phyloP scores from a whole-genome alignment of 2,329 filamentous ascomycete species.

The Ceratocystiopsis brevicomis region DNA sequence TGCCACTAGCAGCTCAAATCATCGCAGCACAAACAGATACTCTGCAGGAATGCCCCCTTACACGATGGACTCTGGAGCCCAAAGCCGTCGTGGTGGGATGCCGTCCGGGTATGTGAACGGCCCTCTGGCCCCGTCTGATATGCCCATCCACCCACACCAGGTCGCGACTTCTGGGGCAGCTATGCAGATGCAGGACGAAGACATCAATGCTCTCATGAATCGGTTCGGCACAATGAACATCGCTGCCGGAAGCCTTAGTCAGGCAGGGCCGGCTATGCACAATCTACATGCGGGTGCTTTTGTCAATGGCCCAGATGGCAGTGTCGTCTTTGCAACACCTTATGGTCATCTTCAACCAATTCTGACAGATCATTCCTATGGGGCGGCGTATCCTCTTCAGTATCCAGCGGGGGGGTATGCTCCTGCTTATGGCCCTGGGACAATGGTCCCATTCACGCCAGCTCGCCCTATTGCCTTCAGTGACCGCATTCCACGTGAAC shows the following conservation, averaged over 20 bases:
- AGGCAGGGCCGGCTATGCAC: slow-evolving; percentile 10
- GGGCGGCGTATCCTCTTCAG: slow-evolving; percentile 11
- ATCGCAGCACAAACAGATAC: neutral
- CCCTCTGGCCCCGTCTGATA: neutral
- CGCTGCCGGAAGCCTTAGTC: slow-evolving; percentile 9
- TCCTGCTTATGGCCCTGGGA: slow-evolving; percentile 12
- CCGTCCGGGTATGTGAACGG: slow-evolving; percentile 2
- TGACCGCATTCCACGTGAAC: slow-evolving; percentile 30
- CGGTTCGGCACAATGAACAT: slow-evolving; percentile 14
- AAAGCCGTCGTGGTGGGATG: slow-evolving; percentile 2
- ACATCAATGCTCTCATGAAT: slow-evolving; percentile 11
- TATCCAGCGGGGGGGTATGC: slow-evolving; percentile 6
- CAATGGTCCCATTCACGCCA: slow-evolving; percentile 30
- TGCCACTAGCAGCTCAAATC: too few species aligned
- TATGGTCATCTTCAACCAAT: slow-evolving; percentile 12
- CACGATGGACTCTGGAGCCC: slow-evolving; percentile 1
- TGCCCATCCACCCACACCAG: slow-evolving; percentile 2
- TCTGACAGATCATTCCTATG: slow-evolving; percentile 12
- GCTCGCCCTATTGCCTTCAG: slow-evolving; percentile 26
- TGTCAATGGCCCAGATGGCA: slow-evolving; percentile 13
- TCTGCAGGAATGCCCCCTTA: slow-evolving; percentile 10
- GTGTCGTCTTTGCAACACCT: slow-evolving; percentile 12
- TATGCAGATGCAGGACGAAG: slow-evolving; percentile 6
- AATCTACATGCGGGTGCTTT: slow-evolving; percentile 10
- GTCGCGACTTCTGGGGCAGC: neutral